Conservation (phyloP, 148 eudicot genomes). For the Polygonum maritimum region DNA sequence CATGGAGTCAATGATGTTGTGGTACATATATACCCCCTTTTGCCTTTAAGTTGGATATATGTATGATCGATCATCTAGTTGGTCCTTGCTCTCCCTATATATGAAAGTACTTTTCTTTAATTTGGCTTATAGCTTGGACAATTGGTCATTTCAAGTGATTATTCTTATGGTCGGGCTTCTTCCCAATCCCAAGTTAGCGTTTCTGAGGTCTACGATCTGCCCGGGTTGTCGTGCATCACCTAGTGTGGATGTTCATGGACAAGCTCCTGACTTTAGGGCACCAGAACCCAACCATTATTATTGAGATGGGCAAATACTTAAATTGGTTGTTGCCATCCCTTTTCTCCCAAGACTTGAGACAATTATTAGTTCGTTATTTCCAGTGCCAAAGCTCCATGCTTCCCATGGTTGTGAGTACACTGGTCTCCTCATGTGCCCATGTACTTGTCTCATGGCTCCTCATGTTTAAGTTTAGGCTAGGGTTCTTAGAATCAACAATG, state of each 20-base stretch:
- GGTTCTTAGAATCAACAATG: not conserved
- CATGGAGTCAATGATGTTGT: too few relatives aligned
- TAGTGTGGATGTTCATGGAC: conserved; percentile 3
- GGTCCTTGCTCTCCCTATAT: too few relatives aligned
- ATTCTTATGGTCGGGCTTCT: too few relatives aligned
- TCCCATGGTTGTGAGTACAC: not conserved
- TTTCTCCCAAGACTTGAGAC: not conserved
- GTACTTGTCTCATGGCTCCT: conserved; percentile 1
- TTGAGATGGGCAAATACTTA: not conserved
- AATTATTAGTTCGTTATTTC: conserved; percentile 2
- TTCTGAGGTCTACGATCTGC: too few relatives aligned
- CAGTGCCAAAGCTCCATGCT: conserved; percentile 9
- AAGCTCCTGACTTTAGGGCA: not conserved
- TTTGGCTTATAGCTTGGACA: too few relatives aligned
- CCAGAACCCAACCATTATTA: not conserved
- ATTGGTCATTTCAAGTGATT: too few relatives aligned
- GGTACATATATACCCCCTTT: too few relatives aligned
- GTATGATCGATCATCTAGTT: too few relatives aligned
- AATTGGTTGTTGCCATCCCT: not conserved
- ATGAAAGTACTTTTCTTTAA: too few relatives aligned
- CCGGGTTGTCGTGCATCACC: too few relatives aligned
- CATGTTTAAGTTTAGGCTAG: not conserved
- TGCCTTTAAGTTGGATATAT: too few relatives aligned
- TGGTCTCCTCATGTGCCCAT: not conserved
- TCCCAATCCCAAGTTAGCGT: too few relatives aligned